Conservation (phyloP, 345 rosid species). For the Syzygium aromaticum region DNA sequence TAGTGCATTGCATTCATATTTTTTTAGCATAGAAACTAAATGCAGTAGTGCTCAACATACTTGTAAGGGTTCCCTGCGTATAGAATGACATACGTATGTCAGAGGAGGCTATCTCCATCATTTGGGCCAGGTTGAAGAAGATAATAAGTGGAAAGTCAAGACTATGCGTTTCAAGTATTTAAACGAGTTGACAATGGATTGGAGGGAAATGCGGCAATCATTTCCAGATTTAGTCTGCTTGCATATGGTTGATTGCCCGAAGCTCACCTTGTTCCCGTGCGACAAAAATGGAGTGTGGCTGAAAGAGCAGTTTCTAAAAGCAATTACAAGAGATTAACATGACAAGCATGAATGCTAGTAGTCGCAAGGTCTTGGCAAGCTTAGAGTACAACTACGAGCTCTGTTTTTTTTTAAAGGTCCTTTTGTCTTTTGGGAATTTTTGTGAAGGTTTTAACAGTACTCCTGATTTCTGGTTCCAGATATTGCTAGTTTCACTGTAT, state of each 20-base stretch:
- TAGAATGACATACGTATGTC: too few relatives aligned
- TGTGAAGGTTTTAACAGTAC: background rate
- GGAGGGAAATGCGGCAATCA: constrained; percentile 13
- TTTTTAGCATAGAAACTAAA: too few relatives aligned
- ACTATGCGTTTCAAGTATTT: constrained; percentile 34
- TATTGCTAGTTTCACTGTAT: background rate
- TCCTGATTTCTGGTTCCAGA: background rate
- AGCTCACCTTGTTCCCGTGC: constrained; percentile 27
- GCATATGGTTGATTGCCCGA: constrained; percentile 28
- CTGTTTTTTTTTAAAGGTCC: background rate
- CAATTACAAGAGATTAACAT: background rate
- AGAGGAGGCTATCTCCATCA: constrained; percentile 21
- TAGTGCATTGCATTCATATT: too few relatives aligned
- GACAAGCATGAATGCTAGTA: background rate
- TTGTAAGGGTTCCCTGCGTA: too few relatives aligned
- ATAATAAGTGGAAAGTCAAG: constrained; percentile 6
- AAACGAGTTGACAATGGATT: constrained; percentile 15
- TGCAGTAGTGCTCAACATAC: too few relatives aligned
- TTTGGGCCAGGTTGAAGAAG: background rate
- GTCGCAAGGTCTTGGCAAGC: background rate
- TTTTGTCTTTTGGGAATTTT: background rate
- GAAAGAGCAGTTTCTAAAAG: background rate
- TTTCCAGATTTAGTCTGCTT: constrained; percentile 20
- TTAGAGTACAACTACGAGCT: background rate
- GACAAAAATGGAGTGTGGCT: constrained; percentile 10